Evolutionary conservation across 371 early-diverging fungal species (phyloP), one percentile per base, ranked within the genome.

Genomic region (Mucor irregularis): DNA sequence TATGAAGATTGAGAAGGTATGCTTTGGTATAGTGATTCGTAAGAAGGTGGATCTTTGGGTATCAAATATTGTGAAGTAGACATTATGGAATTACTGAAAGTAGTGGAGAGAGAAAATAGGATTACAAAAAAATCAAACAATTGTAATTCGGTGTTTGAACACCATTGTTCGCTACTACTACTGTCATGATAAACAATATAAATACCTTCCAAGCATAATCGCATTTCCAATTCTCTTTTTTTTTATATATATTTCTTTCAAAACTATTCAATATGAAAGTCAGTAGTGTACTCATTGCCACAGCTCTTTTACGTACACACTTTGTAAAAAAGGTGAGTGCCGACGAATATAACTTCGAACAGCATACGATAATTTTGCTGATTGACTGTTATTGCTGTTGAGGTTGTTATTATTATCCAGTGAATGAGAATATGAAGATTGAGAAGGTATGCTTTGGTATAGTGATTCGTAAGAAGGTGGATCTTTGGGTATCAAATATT

Each of bases 31-130:
- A 74, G 25, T 26, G 74, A 74, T 19, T 74, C 70, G 56, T 74
- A 74, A 9, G 74, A 68, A 14, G 74, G 74, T 30, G 69, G 74
- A 47, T 74, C 74, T 59, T 74, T 74, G 33, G 73, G 70, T 57
- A 67, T 52, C 19, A 67, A 46, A 26, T 56, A 43, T 37, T 56
- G 53, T n/a, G 66, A 55, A 19, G 38, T 63, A 38, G 60, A 56
- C 59, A 63, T 63, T 30, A 25, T 13, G n/a, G n/a, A n/a, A n/a
- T n/a, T n/a, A n/a, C n/a, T n/a, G n/a, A n/a, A n/a, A 17, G 30
- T 11, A 26, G n/a, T 47, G 5, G 17, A 33, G 13, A 33, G 38
- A 34, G 26, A 28, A 44, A 24, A 21, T 31, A 37, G 33, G 10
- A 35, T 39, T 48, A 47, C 39, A 29, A 60, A 49, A 53, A 37